Base-by-base conservation (phyloP, 2,329 filamentous ascomycete species). In the Penicillium sp. region DNA sequence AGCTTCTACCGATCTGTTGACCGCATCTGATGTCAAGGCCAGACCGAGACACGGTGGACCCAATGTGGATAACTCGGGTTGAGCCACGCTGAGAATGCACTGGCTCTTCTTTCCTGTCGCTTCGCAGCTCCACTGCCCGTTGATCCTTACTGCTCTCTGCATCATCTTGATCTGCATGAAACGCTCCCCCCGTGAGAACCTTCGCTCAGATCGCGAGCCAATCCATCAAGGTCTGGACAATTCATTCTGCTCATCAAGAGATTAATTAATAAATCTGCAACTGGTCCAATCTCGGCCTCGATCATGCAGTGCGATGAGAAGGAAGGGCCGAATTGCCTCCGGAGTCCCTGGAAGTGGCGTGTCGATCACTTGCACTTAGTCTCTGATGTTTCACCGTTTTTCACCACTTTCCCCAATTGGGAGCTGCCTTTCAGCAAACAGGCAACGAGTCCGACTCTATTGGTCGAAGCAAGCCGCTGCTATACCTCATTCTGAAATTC, bases 121-220 rank as follows among this genome's bases (percentile, higher is more conserved):
- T 9, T 18, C 29, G 29, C 29, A 31, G 31, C 27, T 40, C 36
- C 42, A 35, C 36, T n/a, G 28, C 6, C 10, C 16, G 51, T 46
- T 41, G 49, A 54, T 54, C 51, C 28, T 38, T 51, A 35, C 49
- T 55, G 26, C 35, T 40, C 24, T 44, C 23, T 37, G 41, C 24
- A 28, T 23, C 27, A 40, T 6, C 20, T 35, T 45, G 39, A 44
- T 47, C 38, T 50, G 28, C 13, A 34, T 55, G 52, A 55, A 52
- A 55, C 50, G 23, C 28, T 44, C 42, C 44, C 42, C 47, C 34
- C 38, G 29, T 45, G 49, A 43, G 44, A 39, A 27, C 40, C 43
- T 34, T 51, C 26, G 42, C 26, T 40, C 39, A 8, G 34, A 18
- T 31, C 16, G 13, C 24, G 38, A 18, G 11, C 16, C 1, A 16